Evolutionary conservation across 1,139 yeast genomes (phyloP).

Genomic region (Yamadazyma sp.): DNA sequence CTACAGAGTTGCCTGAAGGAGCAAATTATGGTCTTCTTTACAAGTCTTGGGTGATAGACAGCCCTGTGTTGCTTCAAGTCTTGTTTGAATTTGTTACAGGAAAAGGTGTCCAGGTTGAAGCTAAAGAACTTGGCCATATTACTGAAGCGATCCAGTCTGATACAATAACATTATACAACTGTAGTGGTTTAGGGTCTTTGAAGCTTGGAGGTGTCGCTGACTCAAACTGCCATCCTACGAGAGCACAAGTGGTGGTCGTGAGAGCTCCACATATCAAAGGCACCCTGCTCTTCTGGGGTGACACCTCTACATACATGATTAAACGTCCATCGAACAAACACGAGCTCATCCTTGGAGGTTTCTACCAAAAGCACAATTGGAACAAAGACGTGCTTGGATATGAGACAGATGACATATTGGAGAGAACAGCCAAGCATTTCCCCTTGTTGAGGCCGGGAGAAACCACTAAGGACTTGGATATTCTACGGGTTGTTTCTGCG

Average conservation of each 20-base stretch:
- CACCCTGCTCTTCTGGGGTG: constrained; percentile 42
- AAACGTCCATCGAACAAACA: constrained; percentile 24
- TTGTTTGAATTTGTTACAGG: constrained; percentile 11
- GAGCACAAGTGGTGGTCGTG: constrained; percentile 66
- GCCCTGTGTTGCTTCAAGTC: constrained; percentile 19
- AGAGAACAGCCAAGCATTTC: constrained; percentile 25
- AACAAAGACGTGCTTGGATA: constrained; percentile 51
- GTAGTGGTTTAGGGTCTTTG: constrained; percentile 61
- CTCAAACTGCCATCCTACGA: constrained; percentile 48
- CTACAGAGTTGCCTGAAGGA: constrained; percentile 21
- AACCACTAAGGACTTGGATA: constrained; percentile 25
- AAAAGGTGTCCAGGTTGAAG: constrained; percentile 13
- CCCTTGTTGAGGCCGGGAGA: constrained; percentile 12
- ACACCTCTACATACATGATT: constrained; percentile 18
- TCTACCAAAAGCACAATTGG: constrained; percentile 56
- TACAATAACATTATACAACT: constrained; percentile 55
- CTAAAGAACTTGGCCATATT: constrained; percentile 11
- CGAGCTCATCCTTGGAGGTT: constrained; percentile 68
- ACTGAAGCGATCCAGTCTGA: constrained; percentile 18
- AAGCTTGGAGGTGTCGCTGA: constrained; percentile 56
- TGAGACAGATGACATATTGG: constrained; percentile 58
- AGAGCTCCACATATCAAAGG: constrained; percentile 50
- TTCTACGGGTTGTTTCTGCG: constrained; percentile 64
- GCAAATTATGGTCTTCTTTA: constrained; percentile 52
- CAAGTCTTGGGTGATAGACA: constrained; percentile 23